Base-by-base conservation (phyloP, 2,329 filamentous ascomycete species). In the Parafenestella ontariensis region DNA sequence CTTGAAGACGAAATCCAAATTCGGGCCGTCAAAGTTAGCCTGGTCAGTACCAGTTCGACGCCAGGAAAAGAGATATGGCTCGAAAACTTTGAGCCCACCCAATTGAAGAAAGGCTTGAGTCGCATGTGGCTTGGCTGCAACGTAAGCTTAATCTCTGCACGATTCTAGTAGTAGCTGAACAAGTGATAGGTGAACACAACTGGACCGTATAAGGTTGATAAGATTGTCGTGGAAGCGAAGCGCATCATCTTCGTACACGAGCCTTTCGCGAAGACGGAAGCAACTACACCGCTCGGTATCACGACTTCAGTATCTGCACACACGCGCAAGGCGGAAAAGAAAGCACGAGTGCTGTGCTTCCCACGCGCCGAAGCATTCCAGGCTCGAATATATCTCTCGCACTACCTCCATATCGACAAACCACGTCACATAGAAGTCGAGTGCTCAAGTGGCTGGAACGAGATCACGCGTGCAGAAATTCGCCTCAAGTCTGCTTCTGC, bases 381-480 rank as follows among this genome's bases (percentile, higher is more conserved):
- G 55, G 85, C 90, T 2, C 83, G 83, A 44, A 78, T 96, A 7
- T 81, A 79, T 37, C 82, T 90, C 0, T 87, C 90, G 0, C 89
- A 85, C 57, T 80, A 87, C 40, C 88, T 96, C 21, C 87, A 94
- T 58, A 85, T 99, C 5, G 91, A 96, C 70, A 88, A 88, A 62
- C 87, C 88, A 65, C 90, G 90, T 52, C 87, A 86, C 0, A 80
- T 98, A 0, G 90, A 96, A 54, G 79, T 99, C 18, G 82, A 87
- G 46, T 76, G 96, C 11, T 79, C 79, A 10, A 87, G 88, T 10
- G 93, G 92, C 1, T 89, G 89, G 83, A 96, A 96, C 69, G 76
- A 87, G 2, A 79, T 86, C 39, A 67, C 74, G 10, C 73, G 67
- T 24, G 78, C 82, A 29, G 77, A 81, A 18, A 66, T 87, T 36